Base-by-base conservation (phyloP, 352 stramenopile species). In the Phytophthora agathidicida region DNA sequence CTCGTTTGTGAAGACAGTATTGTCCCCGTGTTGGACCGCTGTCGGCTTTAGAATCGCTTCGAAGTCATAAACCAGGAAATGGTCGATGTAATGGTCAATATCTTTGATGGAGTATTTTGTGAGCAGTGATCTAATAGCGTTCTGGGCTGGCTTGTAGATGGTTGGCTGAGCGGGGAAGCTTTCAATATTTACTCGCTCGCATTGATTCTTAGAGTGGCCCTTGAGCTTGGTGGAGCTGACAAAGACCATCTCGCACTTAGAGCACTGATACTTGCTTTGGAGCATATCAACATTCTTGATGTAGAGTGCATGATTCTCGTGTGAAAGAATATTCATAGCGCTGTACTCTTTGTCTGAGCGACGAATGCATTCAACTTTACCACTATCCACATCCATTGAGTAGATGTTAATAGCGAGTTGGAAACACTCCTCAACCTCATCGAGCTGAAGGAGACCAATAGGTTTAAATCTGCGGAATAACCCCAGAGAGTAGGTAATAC, bases 321-420 rank as follows among this genome's bases (percentile, higher is more conserved):
- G n/a, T n/a, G n/a, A 37, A n/a, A 51, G 43, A 51, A 51, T 51
- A 28, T 51, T n/a, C n/a, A n/a, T 26, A 20, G 9, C 13, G 2
- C n/a, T 24, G 6, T 23, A 30, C 28, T 39, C 43, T 17, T 30
- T 51, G 5, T 51, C 43, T 4, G 43, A 51, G 2, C 17, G 8
- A 30, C 27, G 43, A 30, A 51, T 51, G 17, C 43, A 51, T 7
- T 45, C 32, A 26, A 43, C 45, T 6, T 36, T 26, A 2, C 45
- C 45, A 9, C 20, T 27, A 9, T 13, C n/a, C 7, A 66, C 33
- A 43, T 50, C 30, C 26, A 37, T 32, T 22, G 52, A 44, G 10
- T 39, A 39, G 8, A 52, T 41, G 23, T 66, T 71, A 13, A 42
- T 46, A 35, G 43, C n/a, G 20, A 54, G 22, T 2, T 65, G 51